These are phyloP conservation scores for Orbilia javanica DNA, from an alignment of 2,329 filamentous ascomycete species.

Conservation along the genomic window DNA sequence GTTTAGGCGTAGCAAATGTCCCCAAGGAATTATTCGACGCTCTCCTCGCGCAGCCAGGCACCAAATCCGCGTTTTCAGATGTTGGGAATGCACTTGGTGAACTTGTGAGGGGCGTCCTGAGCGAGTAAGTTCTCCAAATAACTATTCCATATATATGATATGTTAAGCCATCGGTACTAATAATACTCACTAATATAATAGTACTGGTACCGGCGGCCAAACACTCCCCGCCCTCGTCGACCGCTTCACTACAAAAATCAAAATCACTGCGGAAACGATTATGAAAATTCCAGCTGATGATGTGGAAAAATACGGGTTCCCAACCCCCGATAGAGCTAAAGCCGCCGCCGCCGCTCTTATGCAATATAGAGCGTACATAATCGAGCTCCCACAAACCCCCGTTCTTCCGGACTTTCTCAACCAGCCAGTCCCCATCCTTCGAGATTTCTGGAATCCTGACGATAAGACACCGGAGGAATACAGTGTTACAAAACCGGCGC, in stretches of 20 bases:
- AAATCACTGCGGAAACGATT: conserved; percentile 5
- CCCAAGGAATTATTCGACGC: background rate
- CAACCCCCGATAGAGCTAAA: background rate
- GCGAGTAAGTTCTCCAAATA: conserved; percentile 1
- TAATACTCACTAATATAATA: background rate
- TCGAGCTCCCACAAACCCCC: background rate
- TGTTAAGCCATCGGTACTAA: too few species aligned
- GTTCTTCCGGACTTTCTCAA: conserved; percentile 4
- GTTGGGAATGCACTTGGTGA: conserved; percentile 8
- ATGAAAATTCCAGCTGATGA: background rate
- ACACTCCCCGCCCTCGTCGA: background rate
- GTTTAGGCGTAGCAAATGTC: background rate
- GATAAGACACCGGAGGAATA: conserved; percentile 10
- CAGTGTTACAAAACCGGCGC: background rate
- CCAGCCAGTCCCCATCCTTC: conserved; percentile 3
- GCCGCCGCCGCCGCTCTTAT: background rate
- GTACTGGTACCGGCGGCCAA: background rate
- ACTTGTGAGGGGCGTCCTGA: background rate
- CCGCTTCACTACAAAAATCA: conserved; percentile 12
- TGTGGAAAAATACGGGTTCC: background rate
- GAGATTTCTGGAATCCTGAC: conserved; percentile 33
- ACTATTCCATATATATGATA: background rate
- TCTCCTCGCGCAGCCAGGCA: background rate
- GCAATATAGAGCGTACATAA: background rate
- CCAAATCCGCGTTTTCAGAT: background rate